Conservation (phyloP, 257 asterid species). For the Datura wrightii region DNA sequence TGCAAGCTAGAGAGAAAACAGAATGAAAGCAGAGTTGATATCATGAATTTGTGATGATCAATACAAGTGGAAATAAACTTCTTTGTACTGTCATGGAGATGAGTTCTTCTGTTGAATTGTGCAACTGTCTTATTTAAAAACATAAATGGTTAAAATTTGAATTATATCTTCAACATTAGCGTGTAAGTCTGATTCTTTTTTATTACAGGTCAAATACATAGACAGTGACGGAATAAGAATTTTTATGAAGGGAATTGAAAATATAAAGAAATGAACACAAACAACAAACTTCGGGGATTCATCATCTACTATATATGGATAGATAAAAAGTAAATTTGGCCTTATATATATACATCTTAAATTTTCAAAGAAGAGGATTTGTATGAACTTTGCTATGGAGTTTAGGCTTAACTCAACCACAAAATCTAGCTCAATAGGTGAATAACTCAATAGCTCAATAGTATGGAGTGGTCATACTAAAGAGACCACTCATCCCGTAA, state of each 20-base stretch:
- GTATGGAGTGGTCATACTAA: too few species aligned
- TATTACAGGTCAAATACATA: not conserved
- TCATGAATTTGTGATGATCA: not conserved
- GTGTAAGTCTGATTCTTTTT: not conserved
- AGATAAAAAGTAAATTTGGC: not conserved
- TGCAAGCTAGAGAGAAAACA: not conserved
- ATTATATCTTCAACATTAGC: not conserved
- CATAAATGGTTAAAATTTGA: not conserved
- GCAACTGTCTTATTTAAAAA: not conserved
- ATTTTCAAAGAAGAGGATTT: not conserved
- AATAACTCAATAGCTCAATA: too few species aligned
- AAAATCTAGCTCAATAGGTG: too few species aligned
- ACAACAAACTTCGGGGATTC: not conserved
- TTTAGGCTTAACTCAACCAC: too few species aligned
- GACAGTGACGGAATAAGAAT: not conserved
- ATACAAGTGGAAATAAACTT: not conserved
- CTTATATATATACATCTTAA: not conserved
- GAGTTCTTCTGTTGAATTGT: not conserved
- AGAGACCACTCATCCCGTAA: too few species aligned
- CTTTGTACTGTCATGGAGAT: not conserved
- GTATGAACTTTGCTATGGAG: not conserved
- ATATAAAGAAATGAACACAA: too few species aligned
- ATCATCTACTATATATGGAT: not conserved
- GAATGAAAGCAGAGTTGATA: not conserved
- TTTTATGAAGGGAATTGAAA: not conserved